Base-by-base conservation (phyloP, 2,329 filamentous ascomycete genomes). In the Ceratocystis ficicola region DNA sequence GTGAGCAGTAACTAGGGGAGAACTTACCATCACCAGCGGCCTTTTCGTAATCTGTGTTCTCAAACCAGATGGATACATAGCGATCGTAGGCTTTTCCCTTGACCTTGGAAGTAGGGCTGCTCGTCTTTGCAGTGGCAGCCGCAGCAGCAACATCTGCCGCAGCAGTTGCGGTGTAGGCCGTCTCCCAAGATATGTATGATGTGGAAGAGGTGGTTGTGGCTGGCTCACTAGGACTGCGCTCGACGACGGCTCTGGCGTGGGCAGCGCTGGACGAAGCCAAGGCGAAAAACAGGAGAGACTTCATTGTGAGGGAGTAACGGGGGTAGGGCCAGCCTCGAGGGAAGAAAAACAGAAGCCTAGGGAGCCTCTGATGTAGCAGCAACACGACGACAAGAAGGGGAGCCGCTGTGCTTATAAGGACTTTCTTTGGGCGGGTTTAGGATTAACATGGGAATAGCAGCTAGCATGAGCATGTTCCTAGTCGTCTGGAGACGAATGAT, bases 41-140 rank as follows among this genome's bases (percentile, higher is more conserved):
- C 71, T 85, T 81, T 64, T 83, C 80, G 69, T 82, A 91, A 74
- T 86, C 80, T 62, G 85, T 88, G 73, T 92, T 92, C 77, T 92
- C 89, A 61, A 90, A 80, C 85, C 86, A 92, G 74, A 92, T 84
- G 66, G 85, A 82, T 65, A 84, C 84, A 68, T 89, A 82, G 17
- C 88, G 84, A 72, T 90, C 82, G 72, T 92, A 92, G 0, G 80
- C 84, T 72, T 86, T 84, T 68, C 89, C 89, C 72, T 83, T 80
- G 63, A 91, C 84, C 71, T 84, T 73, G 73, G 80, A 85, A 41
- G 80, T 83, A 1, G 85, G 83, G 68, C 82, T 84, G 68, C 76
- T 75, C 1, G 85, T 85, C 72, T 79, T 78, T 10, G 84, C 84
- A 1, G 82, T 86, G 68, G 6, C 61, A 68, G 44, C 67, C 32